These are phyloP conservation scores for Monosporozyma solicola DNA, from an alignment of 805 yeast species.

Conservation along the genomic window DNA sequence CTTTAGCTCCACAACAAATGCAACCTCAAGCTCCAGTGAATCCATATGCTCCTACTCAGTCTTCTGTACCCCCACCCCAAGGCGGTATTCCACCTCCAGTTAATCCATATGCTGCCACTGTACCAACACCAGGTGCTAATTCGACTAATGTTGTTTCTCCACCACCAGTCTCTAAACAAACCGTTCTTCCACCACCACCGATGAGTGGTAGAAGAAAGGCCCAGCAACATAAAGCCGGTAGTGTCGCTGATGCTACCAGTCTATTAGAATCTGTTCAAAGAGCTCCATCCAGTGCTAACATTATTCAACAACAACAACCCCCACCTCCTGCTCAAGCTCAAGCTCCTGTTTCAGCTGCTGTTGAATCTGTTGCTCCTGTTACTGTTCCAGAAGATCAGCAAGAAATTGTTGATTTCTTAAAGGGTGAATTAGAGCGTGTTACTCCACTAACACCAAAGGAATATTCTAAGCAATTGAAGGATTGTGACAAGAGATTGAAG, in stretches of 20 bases:
- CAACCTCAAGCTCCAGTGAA: constrained; percentile 18
- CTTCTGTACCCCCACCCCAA: constrained; percentile 11
- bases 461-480: constrained; percentile 62
- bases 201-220: constrained; percentile 17
- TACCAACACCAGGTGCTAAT: constrained; percentile 10
- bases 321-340: constrained; percentile 10
- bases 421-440: constrained; percentile 47
- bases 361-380: constrained; percentile 20
- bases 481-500: constrained; percentile 73
- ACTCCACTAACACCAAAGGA: constrained; percentile 69
- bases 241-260: constrained; percentile 17
- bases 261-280: constrained; percentile 15
- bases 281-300: background rate
- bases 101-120: constrained; percentile 32
- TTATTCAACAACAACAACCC: background rate
- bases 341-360: constrained; percentile 18
- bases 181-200: constrained; percentile 25
- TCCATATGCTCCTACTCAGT: constrained; percentile 31
- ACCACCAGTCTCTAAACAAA: constrained; percentile 12
- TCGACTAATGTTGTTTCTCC: constrained; percentile 15
- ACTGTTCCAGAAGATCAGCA: constrained; percentile 45
- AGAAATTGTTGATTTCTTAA: constrained; percentile 52
- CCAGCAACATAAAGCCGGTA: constrained; percentile 11
- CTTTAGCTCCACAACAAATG: constrained; percentile 15
- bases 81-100: constrained; percentile 10